Evolutionary conservation across 208 protist species (phyloP).

Genomic region (Crithidia expoeki): DNA sequence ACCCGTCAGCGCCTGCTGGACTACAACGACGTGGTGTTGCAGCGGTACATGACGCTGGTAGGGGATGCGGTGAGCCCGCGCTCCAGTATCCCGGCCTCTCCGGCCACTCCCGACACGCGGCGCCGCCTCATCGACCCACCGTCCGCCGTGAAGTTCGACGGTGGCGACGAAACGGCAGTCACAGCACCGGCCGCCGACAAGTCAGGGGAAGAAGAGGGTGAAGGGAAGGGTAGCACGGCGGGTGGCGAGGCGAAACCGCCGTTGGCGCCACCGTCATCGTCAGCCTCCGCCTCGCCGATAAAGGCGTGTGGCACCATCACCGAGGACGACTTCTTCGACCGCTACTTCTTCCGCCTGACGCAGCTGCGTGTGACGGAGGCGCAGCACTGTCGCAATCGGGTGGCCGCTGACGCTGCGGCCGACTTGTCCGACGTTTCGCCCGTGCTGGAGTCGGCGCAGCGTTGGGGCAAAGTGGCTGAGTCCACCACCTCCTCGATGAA

Average conservation of each 20-base stretch:
- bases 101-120: slow-evolving; percentile 13
- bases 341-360: slow-evolving; percentile 85
- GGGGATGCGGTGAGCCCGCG: slow-evolving; percentile 48
- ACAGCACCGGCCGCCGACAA: background rate
- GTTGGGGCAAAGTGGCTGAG: background rate
- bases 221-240: background rate
- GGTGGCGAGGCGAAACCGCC: background rate
- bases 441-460: background rate
- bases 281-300: background rate
- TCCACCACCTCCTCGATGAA: background rate
- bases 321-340: slow-evolving; percentile 83
- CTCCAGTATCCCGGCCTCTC: slow-evolving; percentile 23
- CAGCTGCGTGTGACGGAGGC: slow-evolving; percentile 61
- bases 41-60: slow-evolving; percentile 67
- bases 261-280: background rate
- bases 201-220: background rate
- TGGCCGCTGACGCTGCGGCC: slow-evolving; percentile 1
- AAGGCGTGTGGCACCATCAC: slow-evolving; percentile 21
- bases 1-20: slow-evolving; percentile 68
- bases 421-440: background rate
- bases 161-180: background rate
- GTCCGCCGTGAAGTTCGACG: slow-evolving; percentile 2
- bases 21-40: slow-evolving; percentile 57
- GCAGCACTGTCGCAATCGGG: slow-evolving; percentile 27
- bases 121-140: slow-evolving; percentile 3